Conservation (phyloP, 192 early-diverging fungal species). For the Backusella westeae region DNA sequence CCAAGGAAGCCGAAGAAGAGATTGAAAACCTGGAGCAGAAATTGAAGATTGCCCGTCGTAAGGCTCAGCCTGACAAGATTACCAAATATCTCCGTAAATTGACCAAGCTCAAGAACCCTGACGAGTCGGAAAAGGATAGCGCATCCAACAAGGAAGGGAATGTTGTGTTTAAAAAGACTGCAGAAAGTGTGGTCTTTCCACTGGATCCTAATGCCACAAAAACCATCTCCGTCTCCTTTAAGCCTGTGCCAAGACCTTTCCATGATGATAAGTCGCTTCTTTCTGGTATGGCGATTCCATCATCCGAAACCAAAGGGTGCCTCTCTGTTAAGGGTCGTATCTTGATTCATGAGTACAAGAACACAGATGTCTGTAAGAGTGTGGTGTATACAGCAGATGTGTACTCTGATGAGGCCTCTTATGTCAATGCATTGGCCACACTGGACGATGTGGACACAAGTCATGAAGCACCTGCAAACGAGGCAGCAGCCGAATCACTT, state of each 20-base stretch:
- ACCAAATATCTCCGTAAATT: constrained; percentile 78
- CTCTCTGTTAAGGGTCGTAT: constrained; percentile 49
- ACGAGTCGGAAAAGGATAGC: constrained; percentile 16
- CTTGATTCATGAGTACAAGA: constrained; percentile 80
- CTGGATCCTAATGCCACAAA: constrained; percentile 67
- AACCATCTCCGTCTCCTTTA: constrained; percentile 62
- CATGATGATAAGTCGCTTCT: constrained; percentile 14
- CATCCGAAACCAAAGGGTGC: background rate
- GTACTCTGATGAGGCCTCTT: constrained; percentile 40
- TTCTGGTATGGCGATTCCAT: background rate
- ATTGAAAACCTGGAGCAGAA: constrained; percentile 97
- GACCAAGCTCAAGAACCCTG: constrained; percentile 46
- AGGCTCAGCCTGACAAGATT: constrained; percentile 85
- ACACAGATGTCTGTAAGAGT: constrained; percentile 72
- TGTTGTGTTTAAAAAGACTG: constrained; percentile 48
- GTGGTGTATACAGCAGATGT: constrained; percentile 61
- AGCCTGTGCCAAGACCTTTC: constrained; percentile 38
- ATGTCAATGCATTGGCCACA: constrained; percentile 17
- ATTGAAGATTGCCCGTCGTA: constrained; percentile 92
- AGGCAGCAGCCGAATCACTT: background rate
- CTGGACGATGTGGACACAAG: background rate
- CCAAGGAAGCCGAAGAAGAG: constrained; percentile 85
- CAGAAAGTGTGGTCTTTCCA: constrained; percentile 63
- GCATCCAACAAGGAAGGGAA: background rate
- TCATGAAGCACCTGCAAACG: background rate